Conservation (phyloP, 768 basidiomycete genomes). For the Mycena albidolilacea region DNA sequence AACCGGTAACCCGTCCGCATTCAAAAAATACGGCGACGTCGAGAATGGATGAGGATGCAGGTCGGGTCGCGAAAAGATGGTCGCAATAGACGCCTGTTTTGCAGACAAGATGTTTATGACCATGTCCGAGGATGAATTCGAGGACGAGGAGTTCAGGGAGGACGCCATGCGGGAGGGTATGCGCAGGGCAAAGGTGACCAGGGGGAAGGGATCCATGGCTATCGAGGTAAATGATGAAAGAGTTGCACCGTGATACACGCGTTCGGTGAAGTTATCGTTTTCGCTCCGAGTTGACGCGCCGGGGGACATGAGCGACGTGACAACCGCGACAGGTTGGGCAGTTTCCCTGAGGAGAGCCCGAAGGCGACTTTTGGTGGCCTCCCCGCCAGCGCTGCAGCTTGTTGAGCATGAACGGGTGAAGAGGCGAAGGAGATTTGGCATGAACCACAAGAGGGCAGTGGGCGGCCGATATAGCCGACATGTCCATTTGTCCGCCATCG, state of each 20-base stretch:
- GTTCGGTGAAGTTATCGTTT: not conserved
- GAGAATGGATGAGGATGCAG: slow-evolving; percentile 74
- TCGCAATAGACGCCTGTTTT: slow-evolving; percentile 72
- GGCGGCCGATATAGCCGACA: too few species aligned
- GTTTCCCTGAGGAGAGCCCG: slow-evolving; percentile 78
- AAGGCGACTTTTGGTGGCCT: slow-evolving; percentile 51
- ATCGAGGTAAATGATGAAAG: slow-evolving; percentile 95
- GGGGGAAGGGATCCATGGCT: slow-evolving; percentile 89
- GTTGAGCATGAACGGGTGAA: slow-evolving; percentile 32
- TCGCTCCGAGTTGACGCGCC: slow-evolving; percentile 13
- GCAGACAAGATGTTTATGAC: slow-evolving; percentile 87
- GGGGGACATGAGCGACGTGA: slow-evolving; percentile 79
- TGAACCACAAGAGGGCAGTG: not conserved
- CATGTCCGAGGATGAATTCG: slow-evolving; percentile 63
- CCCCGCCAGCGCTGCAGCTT: slow-evolving; percentile 16
- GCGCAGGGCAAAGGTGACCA: slow-evolving; percentile 91
- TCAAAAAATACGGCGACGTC: slow-evolving; percentile 42
- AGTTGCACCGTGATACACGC: slow-evolving; percentile 87
- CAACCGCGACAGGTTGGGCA: slow-evolving; percentile 89
- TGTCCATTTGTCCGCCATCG: too few species aligned
- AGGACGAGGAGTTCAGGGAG: slow-evolving; percentile 56
- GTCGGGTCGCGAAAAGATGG: slow-evolving; percentile 82
- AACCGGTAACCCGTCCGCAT: slow-evolving; percentile 61
- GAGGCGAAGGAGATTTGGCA: slow-evolving; percentile 18
- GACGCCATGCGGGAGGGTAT: slow-evolving; percentile 91